Conservation (phyloP, 441 rosid species). For the Adansonia grandidieri region DNA sequence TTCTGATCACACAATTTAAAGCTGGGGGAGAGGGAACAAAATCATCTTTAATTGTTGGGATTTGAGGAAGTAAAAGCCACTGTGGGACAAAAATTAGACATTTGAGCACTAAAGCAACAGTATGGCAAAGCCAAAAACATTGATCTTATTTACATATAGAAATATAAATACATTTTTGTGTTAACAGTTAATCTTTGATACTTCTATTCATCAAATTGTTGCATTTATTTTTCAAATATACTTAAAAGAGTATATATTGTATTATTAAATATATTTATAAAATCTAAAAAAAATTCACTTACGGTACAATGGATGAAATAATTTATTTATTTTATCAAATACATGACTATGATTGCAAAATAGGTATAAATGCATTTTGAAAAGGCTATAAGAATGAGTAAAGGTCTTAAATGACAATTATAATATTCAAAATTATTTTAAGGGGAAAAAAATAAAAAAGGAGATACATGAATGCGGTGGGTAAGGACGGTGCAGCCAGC, state of each 20-base stretch:
- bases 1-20: background rate
- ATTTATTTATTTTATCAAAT: background rate
- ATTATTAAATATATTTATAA: no score
- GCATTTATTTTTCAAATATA: no score
- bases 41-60: slow-evolving; percentile 28
- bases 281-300: no score
- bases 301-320: no score
- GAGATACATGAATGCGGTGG: background rate
- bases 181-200: no score
- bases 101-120: slow-evolving; percentile 35
- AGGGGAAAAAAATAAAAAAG: no score
- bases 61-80: slow-evolving; percentile 19
- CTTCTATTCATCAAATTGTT: no score
- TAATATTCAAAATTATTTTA: background rate
- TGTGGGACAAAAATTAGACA: slow-evolving; percentile 23
- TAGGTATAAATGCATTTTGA: background rate
- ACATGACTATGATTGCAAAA: background rate
- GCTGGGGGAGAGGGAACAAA: slow-evolving; percentile 28
- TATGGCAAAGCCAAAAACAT: slow-evolving; percentile 19
- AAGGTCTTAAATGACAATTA: background rate
- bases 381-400: background rate
- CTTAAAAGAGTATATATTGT: no score
- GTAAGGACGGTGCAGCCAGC: background rate
- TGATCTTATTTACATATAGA: background rate
- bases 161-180: background rate